Evolutionary conservation across 163 green algal species (phyloP).

Genomic region (Chloroidium sp.): DNA sequence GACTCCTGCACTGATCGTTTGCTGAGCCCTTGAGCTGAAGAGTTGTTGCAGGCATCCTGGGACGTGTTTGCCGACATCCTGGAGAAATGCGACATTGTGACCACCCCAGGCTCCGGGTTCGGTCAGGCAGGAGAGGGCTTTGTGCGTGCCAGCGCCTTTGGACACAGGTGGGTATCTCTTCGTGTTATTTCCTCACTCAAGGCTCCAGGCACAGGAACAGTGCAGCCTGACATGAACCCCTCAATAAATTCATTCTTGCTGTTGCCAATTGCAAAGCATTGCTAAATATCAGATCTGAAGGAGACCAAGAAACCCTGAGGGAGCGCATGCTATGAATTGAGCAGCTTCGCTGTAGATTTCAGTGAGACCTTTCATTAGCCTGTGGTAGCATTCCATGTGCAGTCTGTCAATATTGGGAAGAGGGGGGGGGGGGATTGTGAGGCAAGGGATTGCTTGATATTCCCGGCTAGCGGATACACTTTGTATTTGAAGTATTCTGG

Average conservation of each 20-base stretch:
- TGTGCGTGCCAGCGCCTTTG: conserved; percentile 91
- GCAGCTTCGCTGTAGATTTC: too few relatives aligned
- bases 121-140: conserved; percentile 95
- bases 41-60: conserved; percentile 51
- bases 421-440: neutral
- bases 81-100: conserved; percentile 95
- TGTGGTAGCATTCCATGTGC: too few relatives aligned
- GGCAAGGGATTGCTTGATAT: neutral
- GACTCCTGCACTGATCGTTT: too few relatives aligned
- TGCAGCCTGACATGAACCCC: neutral
- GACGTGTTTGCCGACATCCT: conserved; percentile 98
- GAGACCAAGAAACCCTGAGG: too few relatives aligned
- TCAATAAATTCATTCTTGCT: neutral
- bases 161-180: conserved; percentile 37
- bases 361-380: too few relatives aligned
- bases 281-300: too few relatives aligned
- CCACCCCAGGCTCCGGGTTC: conserved; percentile 92
- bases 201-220: neutral
- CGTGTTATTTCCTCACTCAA: neutral
- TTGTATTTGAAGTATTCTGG: neutral
- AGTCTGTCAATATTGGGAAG: neutral
- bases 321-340: too few relatives aligned
- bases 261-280: neutral
- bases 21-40: neutral
- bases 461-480: neutral